These are phyloP conservation scores for Beta vulgaris DNA, from an alignment of 148 eudicot genomes.

Conservation along the genomic window DNA sequence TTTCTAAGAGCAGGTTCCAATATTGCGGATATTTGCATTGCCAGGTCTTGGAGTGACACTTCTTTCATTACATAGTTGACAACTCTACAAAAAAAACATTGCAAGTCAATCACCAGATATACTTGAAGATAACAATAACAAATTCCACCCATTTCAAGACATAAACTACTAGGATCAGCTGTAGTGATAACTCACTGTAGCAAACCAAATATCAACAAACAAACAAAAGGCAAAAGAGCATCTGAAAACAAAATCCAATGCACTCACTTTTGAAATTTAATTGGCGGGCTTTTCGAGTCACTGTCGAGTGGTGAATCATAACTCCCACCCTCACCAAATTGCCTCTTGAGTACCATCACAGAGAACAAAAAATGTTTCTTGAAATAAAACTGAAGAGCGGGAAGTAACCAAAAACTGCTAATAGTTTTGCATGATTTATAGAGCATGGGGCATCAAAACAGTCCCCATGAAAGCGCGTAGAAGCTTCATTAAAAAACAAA, in stretches of 20 bases:
- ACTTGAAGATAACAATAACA: background rate
- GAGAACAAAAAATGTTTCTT: background rate
- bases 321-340: slow-evolving; percentile 36
- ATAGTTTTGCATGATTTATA: slow-evolving; percentile 14
- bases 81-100: slow-evolving; percentile 29
- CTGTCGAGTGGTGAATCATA: slow-evolving; percentile 27
- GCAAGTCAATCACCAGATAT: background rate
- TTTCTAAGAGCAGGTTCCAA: slow-evolving; percentile 50
- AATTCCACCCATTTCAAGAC: background rate
- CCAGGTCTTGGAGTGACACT: slow-evolving; percentile 37
- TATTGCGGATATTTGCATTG: slow-evolving; percentile 18
- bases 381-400: background rate
- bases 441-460: background rate
- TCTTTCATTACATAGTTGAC: slow-evolving; percentile 40
- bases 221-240: background rate
- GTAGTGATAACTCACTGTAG: background rate
- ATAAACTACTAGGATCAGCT: background rate
- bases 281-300: slow-evolving; percentile 31
- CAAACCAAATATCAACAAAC: slow-evolving; percentile 1
- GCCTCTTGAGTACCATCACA: slow-evolving; percentile 58
- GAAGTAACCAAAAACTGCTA: slow-evolving; percentile 27
- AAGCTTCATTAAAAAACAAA: slow-evolving; percentile 29
- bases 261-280: slow-evolving; percentile 42
- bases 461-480: slow-evolving; percentile 33
- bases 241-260: background rate